Percentiles rank a stretch among this genome's conserved stretches.
phyloP scores from a whole-genome alignment of 495 filamentous ascomycete species.

The Melanomma pulvis-pyrius region DNA sequence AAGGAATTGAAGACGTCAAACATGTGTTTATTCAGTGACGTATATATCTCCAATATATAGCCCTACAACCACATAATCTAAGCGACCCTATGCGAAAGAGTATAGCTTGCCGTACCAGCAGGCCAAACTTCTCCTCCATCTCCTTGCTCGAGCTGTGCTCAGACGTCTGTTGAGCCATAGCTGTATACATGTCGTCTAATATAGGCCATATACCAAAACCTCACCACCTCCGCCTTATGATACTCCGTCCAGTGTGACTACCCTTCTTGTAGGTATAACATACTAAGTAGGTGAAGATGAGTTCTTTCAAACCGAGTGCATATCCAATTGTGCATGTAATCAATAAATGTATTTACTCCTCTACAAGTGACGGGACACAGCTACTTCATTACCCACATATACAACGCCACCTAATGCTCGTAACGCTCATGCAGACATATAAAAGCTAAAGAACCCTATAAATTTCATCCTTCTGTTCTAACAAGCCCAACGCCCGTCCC shows the following conservation, averaged over 20 bases:
- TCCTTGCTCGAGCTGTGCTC: background rate
- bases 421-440: background rate
- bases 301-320: too few species aligned
- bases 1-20: background rate
- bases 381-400: background rate
- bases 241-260: too few species aligned
- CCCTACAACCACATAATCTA: background rate
- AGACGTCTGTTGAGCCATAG: too few species aligned
- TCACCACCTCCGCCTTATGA: too few species aligned
- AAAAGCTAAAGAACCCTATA: background rate
- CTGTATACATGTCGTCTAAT: too few species aligned
- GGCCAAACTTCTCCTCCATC: background rate
- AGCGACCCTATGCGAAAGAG: background rate
- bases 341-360: background rate
- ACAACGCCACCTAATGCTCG: background rate
- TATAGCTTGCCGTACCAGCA: background rate
- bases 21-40: background rate
- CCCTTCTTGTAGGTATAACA: too few species aligned
- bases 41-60: background rate
- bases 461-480: constrained; percentile 42
- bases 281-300: too few species aligned
- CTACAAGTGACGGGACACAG: background rate
- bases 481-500: constrained; percentile 58
- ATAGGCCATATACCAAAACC: too few species aligned
- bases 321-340: background rate